Conservation (phyloP, 208 protist species). For the Leishmania martiniquensis region DNA sequence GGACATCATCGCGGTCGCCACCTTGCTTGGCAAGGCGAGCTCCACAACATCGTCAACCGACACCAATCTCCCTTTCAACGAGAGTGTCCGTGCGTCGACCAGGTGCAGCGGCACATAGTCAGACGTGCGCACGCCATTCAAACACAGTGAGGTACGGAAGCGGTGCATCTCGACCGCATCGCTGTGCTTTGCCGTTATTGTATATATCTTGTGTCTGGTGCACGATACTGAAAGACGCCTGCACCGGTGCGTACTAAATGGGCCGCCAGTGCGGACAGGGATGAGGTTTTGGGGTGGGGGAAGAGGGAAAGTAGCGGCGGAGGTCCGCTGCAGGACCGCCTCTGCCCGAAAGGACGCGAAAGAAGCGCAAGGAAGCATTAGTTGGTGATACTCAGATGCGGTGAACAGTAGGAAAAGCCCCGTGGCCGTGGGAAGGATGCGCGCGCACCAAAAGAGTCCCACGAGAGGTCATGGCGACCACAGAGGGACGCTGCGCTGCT, state of each 20-base stretch:
- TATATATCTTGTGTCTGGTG: neutral
- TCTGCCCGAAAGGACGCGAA: neutral
- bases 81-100: conserved; percentile 29
- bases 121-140: conserved; percentile 33
- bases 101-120: conserved; percentile 27
- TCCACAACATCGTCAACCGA: conserved; percentile 43
- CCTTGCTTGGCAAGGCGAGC: conserved; percentile 47
- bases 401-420: neutral
- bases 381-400: neutral
- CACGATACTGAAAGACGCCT: neutral
- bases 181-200: neutral
- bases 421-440: neutral
- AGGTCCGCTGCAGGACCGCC: neutral
- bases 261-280: neutral
- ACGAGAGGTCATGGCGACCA: neutral
- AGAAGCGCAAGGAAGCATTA: neutral
- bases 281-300: neutral
- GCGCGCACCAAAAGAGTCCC: neutral
- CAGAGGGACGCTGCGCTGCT: neutral
- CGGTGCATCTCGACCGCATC: conserved; percentile 30
- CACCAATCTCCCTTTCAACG: conserved; percentile 21
- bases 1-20: conserved; percentile 38
- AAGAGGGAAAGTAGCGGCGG: neutral
- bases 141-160: conserved; percentile 52
- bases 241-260: neutral